Percentiles rank a stretch among this genome's conserved stretches.
Evolutionary conservation across 2,329 filamentous ascomycete genomes (phyloP).

Genomic region (Aureobasidium sp.): DNA sequence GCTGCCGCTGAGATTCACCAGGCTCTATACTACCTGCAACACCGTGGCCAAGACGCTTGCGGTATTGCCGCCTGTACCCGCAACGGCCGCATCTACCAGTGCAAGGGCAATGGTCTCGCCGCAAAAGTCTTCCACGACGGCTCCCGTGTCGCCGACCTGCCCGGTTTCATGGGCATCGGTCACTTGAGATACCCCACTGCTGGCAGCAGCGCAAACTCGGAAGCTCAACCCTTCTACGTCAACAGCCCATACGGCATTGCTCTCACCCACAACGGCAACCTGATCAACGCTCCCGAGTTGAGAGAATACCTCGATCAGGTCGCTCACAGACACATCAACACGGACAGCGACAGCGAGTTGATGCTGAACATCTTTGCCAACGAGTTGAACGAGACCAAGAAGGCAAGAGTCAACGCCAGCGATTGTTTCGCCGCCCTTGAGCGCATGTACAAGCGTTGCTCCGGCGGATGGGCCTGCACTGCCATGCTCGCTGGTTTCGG

Average conservation of each 20-base stretch:
- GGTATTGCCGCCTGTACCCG: constrained; percentile 70
- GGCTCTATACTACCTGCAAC: constrained; percentile 34
- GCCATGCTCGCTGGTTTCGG: constrained; percentile 81
- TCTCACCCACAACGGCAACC: constrained; percentile 79
- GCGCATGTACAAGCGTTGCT: constrained; percentile 64
- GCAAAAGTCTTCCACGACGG: constrained; percentile 79
- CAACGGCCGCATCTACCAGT: constrained; percentile 76
- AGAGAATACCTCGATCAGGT: constrained; percentile 66
- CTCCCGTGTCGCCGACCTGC: constrained; percentile 62
- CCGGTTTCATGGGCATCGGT: constrained; percentile 78
- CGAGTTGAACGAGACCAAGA: constrained; percentile 71
- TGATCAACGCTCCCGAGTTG: constrained; percentile 70
- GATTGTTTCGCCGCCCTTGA: constrained; percentile 68
- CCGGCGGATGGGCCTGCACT: constrained; percentile 72
- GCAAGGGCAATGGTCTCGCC: constrained; percentile 86
- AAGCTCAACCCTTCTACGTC: constrained; percentile 90
- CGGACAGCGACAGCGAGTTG: constrained; percentile 79
- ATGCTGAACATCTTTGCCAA: constrained; percentile 85
- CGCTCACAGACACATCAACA: constrained; percentile 81
- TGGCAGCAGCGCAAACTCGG: constrained; percentile 73
- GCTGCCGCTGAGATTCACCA: constrained; percentile 33
- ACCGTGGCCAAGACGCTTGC: constrained; percentile 80
- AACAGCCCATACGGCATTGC: constrained; percentile 78
- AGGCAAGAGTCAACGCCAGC: constrained; percentile 69
- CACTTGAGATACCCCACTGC: constrained; percentile 88